Conservation (phyloP, 208 protist genomes). For the Leptomonas pyrrhocoris region DNA sequence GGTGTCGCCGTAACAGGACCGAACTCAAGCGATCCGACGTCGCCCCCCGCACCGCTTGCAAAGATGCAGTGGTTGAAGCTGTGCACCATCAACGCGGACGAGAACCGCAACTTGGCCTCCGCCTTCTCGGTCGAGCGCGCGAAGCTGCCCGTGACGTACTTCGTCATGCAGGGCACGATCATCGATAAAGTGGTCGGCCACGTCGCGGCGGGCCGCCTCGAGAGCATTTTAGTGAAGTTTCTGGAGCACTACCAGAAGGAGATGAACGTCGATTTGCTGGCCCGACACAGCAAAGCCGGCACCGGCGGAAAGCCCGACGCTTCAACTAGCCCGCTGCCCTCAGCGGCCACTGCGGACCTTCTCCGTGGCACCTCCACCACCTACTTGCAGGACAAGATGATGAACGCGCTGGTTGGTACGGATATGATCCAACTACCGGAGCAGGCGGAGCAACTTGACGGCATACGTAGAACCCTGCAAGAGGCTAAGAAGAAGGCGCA, state of each 20-base stretch:
- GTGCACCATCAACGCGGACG: constrained; percentile 85
- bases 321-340: constrained; percentile 45
- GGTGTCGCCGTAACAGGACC: not conserved
- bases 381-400: constrained; percentile 79
- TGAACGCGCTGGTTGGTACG: constrained; percentile 62
- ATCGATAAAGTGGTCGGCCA: constrained; percentile 80
- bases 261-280: constrained; percentile 82
- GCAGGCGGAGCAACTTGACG: constrained; percentile 77
- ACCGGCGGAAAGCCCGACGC: not conserved
- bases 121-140: constrained; percentile 87
- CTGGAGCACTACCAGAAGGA: constrained; percentile 88
- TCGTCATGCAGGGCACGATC: constrained; percentile 90
- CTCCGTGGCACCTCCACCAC: constrained; percentile 70
- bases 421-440: constrained; percentile 83
- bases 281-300: constrained; percentile 22
- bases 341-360: constrained; percentile 72
- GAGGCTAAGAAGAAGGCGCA: constrained; percentile 84
- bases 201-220: constrained; percentile 55
- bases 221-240: constrained; percentile 80
- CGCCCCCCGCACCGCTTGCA: not conserved
- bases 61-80: constrained; percentile 77
- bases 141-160: constrained; percentile 87
- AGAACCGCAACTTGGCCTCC: constrained; percentile 86
- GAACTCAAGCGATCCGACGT: constrained; percentile 1
- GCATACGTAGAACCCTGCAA: constrained; percentile 75